Percentiles rank a stretch among this genome's conserved stretches.
Conservation (phyloP, 78 protist genomes). For the Tieghemostelium lacteum region DNA sequence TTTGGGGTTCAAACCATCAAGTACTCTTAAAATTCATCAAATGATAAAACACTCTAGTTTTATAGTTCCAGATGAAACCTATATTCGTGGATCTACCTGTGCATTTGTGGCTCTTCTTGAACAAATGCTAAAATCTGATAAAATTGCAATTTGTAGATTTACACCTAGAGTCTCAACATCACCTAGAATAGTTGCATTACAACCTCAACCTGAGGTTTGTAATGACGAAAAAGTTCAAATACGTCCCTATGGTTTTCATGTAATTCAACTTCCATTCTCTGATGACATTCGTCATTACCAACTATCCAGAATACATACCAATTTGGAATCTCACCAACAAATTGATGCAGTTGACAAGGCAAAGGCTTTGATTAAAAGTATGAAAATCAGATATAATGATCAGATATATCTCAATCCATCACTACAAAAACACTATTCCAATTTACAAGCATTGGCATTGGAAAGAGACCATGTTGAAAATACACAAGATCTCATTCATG, state of each 20-base stretch:
- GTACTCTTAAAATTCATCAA: constrained; percentile 42
- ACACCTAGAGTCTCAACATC: constrained; percentile 14
- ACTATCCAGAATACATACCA: not conserved
- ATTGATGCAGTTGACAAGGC: constrained; percentile 38
- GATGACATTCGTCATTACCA: constrained; percentile 78
- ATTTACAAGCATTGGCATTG: constrained; percentile 81
- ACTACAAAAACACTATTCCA: constrained; percentile 77
- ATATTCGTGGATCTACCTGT: constrained; percentile 47
- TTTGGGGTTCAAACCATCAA: constrained; percentile 78
- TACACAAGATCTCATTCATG: constrained; percentile 33
- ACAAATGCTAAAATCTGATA: constrained; percentile 35
- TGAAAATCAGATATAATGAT: constrained; percentile 70
- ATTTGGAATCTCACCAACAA: not conserved
- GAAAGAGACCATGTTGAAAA: constrained; percentile 74
- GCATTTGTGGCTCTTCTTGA: constrained; percentile 58
- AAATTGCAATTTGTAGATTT: constrained; percentile 71
- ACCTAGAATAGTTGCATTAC: constrained; percentile 75
- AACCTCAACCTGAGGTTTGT: constrained; percentile 52
- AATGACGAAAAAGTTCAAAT: not conserved
- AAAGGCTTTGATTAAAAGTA: constrained; percentile 53
- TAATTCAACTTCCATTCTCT: constrained; percentile 73
- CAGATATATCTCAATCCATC: constrained; percentile 28
- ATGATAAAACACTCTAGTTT: constrained; percentile 43
- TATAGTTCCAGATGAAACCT: constrained; percentile 78
- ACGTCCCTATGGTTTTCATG: constrained; percentile 65